A percentile compares a stretch with the other conserved stretches of the same genome.
Evolutionary conservation across 768 basidiomycete genomes (phyloP).

Genomic region (Mycena vulgaris): DNA sequence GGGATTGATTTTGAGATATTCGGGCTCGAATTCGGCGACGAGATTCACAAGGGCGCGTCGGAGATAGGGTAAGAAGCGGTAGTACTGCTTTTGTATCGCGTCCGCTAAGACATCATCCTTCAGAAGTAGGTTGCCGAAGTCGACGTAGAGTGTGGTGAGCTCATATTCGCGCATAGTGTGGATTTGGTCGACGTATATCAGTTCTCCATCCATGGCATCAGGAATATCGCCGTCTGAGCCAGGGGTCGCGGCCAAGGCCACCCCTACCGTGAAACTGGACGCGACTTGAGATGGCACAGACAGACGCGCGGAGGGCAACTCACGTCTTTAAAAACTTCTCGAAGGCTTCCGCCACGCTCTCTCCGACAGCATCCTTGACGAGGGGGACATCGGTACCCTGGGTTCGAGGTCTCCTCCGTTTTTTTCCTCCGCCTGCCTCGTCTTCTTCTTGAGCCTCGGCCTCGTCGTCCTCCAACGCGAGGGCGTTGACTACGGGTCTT

Average conservation of each 20-base stretch:
- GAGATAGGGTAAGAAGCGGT: slow-evolving; percentile 96
- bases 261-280: slow-evolving; percentile 85
- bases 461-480: slow-evolving; percentile 71
- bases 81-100: slow-evolving; percentile 95
- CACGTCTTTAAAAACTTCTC: slow-evolving; percentile 94
- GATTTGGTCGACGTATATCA: slow-evolving; percentile 93
- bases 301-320: slow-evolving; percentile 46
- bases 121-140: slow-evolving; percentile 91
- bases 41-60: slow-evolving; percentile 92
- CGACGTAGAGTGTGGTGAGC: slow-evolving; percentile 96
- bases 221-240: slow-evolving; percentile 78
- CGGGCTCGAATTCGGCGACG: slow-evolving; percentile 91
- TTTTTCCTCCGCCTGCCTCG: slow-evolving; percentile 54
- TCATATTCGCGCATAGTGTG: slow-evolving; percentile 96
- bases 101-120: slow-evolving; percentile 94
- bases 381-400: slow-evolving; percentile 82
- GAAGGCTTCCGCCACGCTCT: slow-evolving; percentile 94
- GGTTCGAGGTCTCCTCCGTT: slow-evolving; percentile 64
- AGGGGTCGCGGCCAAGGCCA: slow-evolving; percentile 85
- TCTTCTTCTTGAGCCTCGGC: slow-evolving; percentile 58
- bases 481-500: slow-evolving; percentile 65
- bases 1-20: slow-evolving; percentile 95
- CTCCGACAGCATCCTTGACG: slow-evolving; percentile 95
- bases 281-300: slow-evolving; percentile 28
- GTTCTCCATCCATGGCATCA: slow-evolving; percentile 70